Evolutionary conservation across 2,329 filamentous ascomycete species (phyloP).

Genomic region (Periconia digitata): DNA sequence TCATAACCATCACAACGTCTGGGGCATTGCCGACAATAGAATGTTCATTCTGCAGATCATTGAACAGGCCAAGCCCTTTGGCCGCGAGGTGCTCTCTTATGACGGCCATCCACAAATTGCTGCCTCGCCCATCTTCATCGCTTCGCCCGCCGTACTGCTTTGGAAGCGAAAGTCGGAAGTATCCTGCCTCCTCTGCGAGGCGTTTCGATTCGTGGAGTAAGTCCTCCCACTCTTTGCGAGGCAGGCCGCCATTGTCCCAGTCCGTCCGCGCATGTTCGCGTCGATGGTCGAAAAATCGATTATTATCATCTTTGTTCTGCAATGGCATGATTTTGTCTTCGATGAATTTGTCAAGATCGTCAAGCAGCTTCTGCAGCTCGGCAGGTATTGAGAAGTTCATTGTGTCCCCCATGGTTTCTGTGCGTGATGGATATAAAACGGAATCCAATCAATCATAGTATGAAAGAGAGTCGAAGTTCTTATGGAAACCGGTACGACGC

Average conservation of each 20-base stretch:
- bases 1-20: constrained; percentile 62
- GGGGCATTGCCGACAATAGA: constrained; percentile 65
- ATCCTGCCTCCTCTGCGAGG: constrained; percentile 61
- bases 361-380: constrained; percentile 52
- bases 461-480: no score
- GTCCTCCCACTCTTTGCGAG: constrained; percentile 60
- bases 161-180: constrained; percentile 62
- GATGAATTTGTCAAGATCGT: constrained; percentile 60
- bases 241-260: constrained; percentile 60
- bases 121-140: constrained; percentile 44
- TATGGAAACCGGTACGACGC: background rate
- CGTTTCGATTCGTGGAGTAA: constrained; percentile 53
- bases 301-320: constrained; percentile 59
- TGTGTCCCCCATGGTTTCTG: constrained; percentile 9
- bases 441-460: no score
- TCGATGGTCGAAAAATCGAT: constrained; percentile 67
- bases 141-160: constrained; percentile 58
- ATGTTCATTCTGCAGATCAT: constrained; percentile 67
- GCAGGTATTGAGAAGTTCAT: constrained; percentile 61
- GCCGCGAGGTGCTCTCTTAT: constrained; percentile 62
- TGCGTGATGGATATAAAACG: background rate
- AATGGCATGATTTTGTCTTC: constrained; percentile 55
- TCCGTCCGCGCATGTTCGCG: constrained; percentile 64
- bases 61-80: constrained; percentile 62
- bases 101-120: constrained; percentile 65